A percentile compares a stretch with the other conserved stretches of the same genome.
Evolutionary conservation across 768 basidiomycete species (phyloP).

Genomic region (Grammothele lineata): DNA sequence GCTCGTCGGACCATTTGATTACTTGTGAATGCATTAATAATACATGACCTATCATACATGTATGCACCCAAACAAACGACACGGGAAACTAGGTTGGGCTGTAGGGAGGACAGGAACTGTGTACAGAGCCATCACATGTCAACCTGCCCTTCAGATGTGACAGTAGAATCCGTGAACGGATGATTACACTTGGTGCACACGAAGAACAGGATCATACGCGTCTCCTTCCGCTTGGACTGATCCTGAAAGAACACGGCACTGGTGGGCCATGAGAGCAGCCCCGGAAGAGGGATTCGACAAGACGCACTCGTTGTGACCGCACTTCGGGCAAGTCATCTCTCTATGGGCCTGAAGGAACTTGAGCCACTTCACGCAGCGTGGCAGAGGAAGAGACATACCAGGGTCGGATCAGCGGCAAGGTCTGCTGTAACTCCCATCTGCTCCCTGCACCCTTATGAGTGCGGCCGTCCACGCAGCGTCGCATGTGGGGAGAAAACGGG

Average conservation of each 20-base stretch:
- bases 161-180: slow-evolving; percentile 64
- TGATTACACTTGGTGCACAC: slow-evolving; percentile 83
- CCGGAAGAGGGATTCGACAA: neutral
- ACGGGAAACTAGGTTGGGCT: too few relatives aligned
- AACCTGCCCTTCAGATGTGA: too few relatives aligned
- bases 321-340: slow-evolving; percentile 77
- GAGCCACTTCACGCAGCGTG: neutral
- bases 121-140: too few relatives aligned
- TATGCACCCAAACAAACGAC: too few relatives aligned
- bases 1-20: too few relatives aligned
- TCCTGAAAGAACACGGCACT: slow-evolving; percentile 96
- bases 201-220: slow-evolving; percentile 90
- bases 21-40: too few relatives aligned
- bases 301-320: slow-evolving; percentile 80
- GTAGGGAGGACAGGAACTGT: too few relatives aligned
- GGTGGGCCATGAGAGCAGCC: neutral
- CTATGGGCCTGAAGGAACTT: slow-evolving; percentile 74
- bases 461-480: neutral
- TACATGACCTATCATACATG: too few relatives aligned
- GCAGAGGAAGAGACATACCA: slow-evolving; percentile 43
- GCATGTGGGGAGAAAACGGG: neutral
- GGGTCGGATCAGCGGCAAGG: slow-evolving; percentile 82
- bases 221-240: slow-evolving; percentile 95
- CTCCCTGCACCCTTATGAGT: slow-evolving; percentile 51
- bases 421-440: slow-evolving; percentile 90